Conservation (phyloP, 78 protist genomes). For the Speleostelium caveatum region DNA sequence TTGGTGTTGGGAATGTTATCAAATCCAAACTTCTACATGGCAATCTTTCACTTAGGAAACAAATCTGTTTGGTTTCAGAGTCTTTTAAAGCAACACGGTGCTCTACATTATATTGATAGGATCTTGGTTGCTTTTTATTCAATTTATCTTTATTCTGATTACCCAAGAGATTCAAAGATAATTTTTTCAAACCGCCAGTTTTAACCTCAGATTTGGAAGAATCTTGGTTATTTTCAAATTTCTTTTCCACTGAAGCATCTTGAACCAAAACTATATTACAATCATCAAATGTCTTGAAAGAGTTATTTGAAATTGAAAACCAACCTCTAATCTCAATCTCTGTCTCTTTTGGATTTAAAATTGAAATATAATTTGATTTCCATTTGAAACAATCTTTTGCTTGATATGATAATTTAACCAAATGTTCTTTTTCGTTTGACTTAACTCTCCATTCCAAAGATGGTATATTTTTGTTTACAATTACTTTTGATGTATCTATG, state of each 20-base stretch:
- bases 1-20: slow-evolving; percentile 43
- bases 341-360: slow-evolving; percentile 59
- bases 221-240: background rate
- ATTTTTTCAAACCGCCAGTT: slow-evolving; percentile 59
- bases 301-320: slow-evolving; percentile 52
- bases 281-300: slow-evolving; percentile 30
- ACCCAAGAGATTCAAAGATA: slow-evolving; percentile 4
- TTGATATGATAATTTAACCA: slow-evolving; percentile 34
- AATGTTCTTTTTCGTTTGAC: slow-evolving; percentile 6
- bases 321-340: slow-evolving; percentile 67
- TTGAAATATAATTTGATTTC: slow-evolving; percentile 17
- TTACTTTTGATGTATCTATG: too few species aligned
- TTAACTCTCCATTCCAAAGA: slow-evolving; percentile 54
- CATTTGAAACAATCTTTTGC: slow-evolving; percentile 49
- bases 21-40: slow-evolving; percentile 43
- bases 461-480: background rate
- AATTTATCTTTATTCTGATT: background rate
- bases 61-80: slow-evolving; percentile 44
- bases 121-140: background rate
- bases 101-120: slow-evolving; percentile 13
- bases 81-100: slow-evolving; percentile 22
- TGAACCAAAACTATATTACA: background rate
- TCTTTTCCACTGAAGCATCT: background rate
- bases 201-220: slow-evolving; percentile 17
- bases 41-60: slow-evolving; percentile 22